phyloP scores from a whole-genome alignment of 2,329 filamentous ascomycete species.

The Aureobasidium sp. region DNA sequence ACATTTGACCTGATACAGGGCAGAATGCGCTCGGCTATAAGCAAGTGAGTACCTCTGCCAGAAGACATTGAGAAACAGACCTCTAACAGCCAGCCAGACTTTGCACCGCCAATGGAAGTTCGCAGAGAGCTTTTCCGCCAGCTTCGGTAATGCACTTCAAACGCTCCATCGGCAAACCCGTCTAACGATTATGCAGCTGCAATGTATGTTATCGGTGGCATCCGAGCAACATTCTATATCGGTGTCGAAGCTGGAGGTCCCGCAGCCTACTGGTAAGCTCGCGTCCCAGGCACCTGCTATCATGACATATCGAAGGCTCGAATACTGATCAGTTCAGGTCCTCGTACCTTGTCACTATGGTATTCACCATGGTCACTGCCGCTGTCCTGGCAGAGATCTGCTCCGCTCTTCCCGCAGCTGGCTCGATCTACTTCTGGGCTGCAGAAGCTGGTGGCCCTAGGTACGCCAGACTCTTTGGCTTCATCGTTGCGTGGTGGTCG shows the following conservation, averaged over 20 bases:
- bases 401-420: constrained; percentile 52
- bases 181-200: constrained; percentile 39
- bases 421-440: constrained; percentile 57
- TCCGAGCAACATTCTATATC: constrained; percentile 55
- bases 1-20: constrained; percentile 19
- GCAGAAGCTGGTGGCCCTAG: constrained; percentile 51
- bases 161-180: background rate
- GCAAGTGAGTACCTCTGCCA: constrained; percentile 37
- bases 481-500: constrained; percentile 59
- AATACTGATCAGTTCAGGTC: constrained; percentile 37
- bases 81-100: constrained; percentile 34
- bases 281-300: background rate
- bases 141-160: constrained; percentile 41
- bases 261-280: constrained; percentile 49
- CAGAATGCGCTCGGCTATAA: constrained; percentile 49
- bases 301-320: too few relatives aligned
- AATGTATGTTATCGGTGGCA: constrained; percentile 54
- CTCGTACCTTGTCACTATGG: constrained; percentile 52
- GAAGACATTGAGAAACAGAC: background rate
- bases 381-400: constrained; percentile 56
- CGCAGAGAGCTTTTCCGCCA: constrained; percentile 54
- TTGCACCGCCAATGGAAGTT: constrained; percentile 51
- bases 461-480: constrained; percentile 51
- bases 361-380: constrained; percentile 56
- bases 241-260: constrained; percentile 56